Conservation (phyloP, 345 rosid genomes). For the Erodium maritimum region DNA sequence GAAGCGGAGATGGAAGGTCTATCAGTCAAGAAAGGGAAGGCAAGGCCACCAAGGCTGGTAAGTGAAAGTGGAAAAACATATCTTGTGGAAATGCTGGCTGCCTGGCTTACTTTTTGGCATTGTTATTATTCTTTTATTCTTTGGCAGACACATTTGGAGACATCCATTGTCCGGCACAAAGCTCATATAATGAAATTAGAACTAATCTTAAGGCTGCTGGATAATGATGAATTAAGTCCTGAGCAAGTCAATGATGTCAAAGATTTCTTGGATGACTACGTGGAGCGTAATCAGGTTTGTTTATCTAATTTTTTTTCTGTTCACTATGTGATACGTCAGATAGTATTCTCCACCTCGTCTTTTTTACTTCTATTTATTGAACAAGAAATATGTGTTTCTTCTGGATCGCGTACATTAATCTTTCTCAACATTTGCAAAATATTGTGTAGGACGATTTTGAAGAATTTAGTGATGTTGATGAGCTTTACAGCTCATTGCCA, state of each 20-base stretch:
- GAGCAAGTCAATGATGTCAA: conserved; percentile 95
- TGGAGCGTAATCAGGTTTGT: conserved; percentile 91
- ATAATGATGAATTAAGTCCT: conserved; percentile 96
- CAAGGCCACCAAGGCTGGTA: conserved; percentile 96
- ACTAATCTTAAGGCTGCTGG: conserved; percentile 83
- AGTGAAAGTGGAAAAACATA: conserved; percentile 10
- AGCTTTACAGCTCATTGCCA: conserved; percentile 67
- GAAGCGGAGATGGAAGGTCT: conserved; percentile 97
- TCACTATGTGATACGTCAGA: not conserved
- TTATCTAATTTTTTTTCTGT: not conserved
- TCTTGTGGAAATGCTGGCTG: not conserved
- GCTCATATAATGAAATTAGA: conserved; percentile 95
- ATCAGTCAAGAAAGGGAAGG: conserved; percentile 94
- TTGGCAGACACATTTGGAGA: conserved; percentile 77
- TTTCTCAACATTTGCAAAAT: not conserved
- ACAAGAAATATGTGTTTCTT: not conserved
- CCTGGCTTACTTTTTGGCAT: not conserved
- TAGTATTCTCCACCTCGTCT: not conserved
- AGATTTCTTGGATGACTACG: conserved; percentile 94
- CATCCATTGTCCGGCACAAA: conserved; percentile 88
- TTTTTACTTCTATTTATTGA: not conserved
- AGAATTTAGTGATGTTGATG: conserved; percentile 85
- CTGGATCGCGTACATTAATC: not conserved
- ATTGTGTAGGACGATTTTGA: conserved; percentile 78
- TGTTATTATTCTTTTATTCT: conserved; percentile 1